Conservation (phyloP, 495 filamentous ascomycete species). For the Halenospora varia region DNA sequence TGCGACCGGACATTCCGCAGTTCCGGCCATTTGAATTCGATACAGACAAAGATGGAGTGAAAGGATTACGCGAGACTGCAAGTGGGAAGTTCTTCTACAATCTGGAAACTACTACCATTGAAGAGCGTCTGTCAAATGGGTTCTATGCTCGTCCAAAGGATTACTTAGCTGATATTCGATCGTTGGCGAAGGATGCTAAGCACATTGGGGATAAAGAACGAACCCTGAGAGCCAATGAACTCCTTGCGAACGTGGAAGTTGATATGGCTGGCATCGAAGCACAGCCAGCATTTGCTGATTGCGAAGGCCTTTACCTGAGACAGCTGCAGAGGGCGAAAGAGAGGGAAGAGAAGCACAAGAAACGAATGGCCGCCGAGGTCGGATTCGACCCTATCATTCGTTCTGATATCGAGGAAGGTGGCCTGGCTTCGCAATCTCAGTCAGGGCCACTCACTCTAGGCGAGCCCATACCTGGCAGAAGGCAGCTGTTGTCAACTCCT, state of each 20-base stretch:
- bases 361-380: constrained; percentile 44
- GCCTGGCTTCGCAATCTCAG: constrained; percentile 7
- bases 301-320: constrained; percentile 69
- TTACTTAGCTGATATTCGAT: constrained; percentile 80
- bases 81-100: constrained; percentile 90
- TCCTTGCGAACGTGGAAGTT: constrained; percentile 86
- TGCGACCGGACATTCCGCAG: constrained; percentile 66
- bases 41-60: constrained; percentile 68
- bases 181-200: constrained; percentile 77
- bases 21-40: constrained; percentile 71
- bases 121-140: constrained; percentile 90
- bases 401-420: constrained; percentile 10
- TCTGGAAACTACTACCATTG: constrained; percentile 86
- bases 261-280: constrained; percentile 70
- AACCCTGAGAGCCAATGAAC: constrained; percentile 80
- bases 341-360: constrained; percentile 56
- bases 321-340: constrained; percentile 67
- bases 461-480: constrained; percentile 46
- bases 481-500: constrained; percentile 19
- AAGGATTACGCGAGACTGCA: constrained; percentile 61
- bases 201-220: constrained; percentile 71
- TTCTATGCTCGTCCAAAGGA: constrained; percentile 88
- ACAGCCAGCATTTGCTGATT: constrained; percentile 63
- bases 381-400: constrained; percentile 20
- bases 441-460: constrained; percentile 58